Base-by-base conservation (phyloP, 306 rosid genomes). In the Gleditsia sinensis region DNA sequence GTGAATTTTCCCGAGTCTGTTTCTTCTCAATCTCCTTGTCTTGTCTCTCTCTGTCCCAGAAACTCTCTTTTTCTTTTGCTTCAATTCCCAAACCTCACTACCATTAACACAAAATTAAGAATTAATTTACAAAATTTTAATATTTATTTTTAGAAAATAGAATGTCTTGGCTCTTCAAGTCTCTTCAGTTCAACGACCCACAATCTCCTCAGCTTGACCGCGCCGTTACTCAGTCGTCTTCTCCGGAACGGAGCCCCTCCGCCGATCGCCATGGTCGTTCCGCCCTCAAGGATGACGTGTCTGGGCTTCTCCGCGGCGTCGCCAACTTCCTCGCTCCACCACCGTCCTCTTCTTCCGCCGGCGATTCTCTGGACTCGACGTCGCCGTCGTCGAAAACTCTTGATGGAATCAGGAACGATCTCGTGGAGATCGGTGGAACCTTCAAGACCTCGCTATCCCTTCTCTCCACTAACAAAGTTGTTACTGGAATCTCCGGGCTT, bases 241-340 rank as follows among this genome's bases (percentile, higher is more conserved):
- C 86, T 0, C 69, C 83, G 56, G 69, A 77, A 0, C 28, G 51
- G 20, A 51, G 25, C 28, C 51, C 82, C 76, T 37, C 80, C 83
- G 55, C 74, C 70, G 81, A 19, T 30, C 48, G 13, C 67, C 90
- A 36, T 43, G 85, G 81, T 27, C 58, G 67, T 6, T 21, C 51
- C 77, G 74, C 72, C 54, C 83, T 86, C 33, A 81, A 76, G 59
- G 91, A 85, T 11, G 96, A 91, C 71, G 39, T 84, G 25, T 87
- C 97, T 21, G 77, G 60, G 24, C 72, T 94, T 67, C 75, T 91
- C 67, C 96, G 96, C 61, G 96, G 91, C 75, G 90, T 94, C 40
- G 95, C 95, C 46, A 80, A 85, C 80, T 94, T 94, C 80, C 89
- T 94, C 32, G 96, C 95, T 72, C 97, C 98, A 1, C 95, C 91